Conservation (phyloP, 2,329 filamentous ascomycete species). For the Botrytis cinerea region DNA sequence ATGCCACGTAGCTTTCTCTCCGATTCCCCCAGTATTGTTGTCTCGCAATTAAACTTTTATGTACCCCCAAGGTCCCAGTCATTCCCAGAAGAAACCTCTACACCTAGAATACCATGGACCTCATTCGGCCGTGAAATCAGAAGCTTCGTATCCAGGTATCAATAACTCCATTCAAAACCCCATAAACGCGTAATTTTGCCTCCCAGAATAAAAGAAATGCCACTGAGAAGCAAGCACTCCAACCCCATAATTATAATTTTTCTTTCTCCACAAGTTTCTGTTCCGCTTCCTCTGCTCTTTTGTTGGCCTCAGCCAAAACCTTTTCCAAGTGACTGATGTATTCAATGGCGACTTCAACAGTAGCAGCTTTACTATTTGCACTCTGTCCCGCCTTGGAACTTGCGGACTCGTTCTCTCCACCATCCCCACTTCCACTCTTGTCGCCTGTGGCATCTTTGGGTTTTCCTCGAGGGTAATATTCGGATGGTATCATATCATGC, state of each 20-base stretch:
- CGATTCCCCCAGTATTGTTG: not conserved
- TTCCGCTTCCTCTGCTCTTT: constrained; percentile 51
- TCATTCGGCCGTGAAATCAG: constrained; percentile 12
- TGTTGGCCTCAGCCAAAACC: constrained; percentile 67
- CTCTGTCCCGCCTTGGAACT: constrained; percentile 49
- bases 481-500: constrained; percentile 15
- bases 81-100: not conserved
- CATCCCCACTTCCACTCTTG: constrained; percentile 47
- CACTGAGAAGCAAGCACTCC: not conserved
- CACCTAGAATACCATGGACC: not conserved
- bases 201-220: not conserved
- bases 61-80: not conserved
- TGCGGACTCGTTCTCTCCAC: constrained; percentile 51
- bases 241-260: constrained; percentile 13
- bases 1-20: not conserved
- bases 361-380: constrained; percentile 89
- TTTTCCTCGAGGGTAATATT: constrained; percentile 64
- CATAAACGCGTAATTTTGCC: not conserved
- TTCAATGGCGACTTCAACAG: constrained; percentile 94
- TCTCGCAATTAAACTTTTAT: constrained; percentile 12
- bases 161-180: not conserved
- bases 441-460: constrained; percentile 45
- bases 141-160: constrained; percentile 26
- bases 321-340: constrained; percentile 86
- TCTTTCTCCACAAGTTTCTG: constrained; percentile 32